Evolutionary conservation across 805 yeast species (phyloP).

Genomic region (Metschnikowia orientalis): DNA sequence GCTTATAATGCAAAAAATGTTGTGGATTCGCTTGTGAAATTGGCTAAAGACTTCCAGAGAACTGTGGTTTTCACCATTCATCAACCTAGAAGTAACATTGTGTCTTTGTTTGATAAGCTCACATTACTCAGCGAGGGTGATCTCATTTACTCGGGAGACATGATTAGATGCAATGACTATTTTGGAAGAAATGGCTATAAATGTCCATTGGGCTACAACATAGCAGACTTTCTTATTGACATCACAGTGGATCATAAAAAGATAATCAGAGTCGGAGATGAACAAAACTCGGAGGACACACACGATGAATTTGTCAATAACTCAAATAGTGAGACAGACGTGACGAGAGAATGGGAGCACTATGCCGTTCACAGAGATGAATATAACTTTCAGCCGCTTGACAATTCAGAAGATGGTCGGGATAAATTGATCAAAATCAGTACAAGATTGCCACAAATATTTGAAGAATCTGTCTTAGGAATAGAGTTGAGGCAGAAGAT

Average conservation of each 20-base stretch:
- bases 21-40: constrained; percentile 72
- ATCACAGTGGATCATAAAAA: constrained; percentile 65
- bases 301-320: constrained; percentile 28
- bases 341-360: constrained; percentile 83
- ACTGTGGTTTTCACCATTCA: constrained; percentile 92
- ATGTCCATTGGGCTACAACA: constrained; percentile 87
- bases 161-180: constrained; percentile 67
- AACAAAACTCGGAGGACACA: constrained; percentile 18
- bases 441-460: constrained; percentile 31
- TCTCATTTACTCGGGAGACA: constrained; percentile 83
- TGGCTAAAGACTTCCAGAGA: constrained; percentile 76
- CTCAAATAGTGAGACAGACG: constrained; percentile 40
- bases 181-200: constrained; percentile 69
- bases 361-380: constrained; percentile 79
- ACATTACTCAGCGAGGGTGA: constrained; percentile 80
- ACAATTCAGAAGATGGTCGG: constrained; percentile 17
- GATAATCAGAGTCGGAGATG: constrained; percentile 20
- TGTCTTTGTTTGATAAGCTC: constrained; percentile 80
- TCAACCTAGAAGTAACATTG: constrained; percentile 95
- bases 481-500: constrained; percentile 41
- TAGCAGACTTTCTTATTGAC: constrained; percentile 91
- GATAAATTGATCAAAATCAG: constrained; percentile 18
- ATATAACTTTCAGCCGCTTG: constrained; percentile 32
- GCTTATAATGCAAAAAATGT: constrained; percentile 92
- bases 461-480: constrained; percentile 37